Conservation (phyloP, 2,329 filamentous ascomycete species). For the Cordyceps pruinosa region DNA sequence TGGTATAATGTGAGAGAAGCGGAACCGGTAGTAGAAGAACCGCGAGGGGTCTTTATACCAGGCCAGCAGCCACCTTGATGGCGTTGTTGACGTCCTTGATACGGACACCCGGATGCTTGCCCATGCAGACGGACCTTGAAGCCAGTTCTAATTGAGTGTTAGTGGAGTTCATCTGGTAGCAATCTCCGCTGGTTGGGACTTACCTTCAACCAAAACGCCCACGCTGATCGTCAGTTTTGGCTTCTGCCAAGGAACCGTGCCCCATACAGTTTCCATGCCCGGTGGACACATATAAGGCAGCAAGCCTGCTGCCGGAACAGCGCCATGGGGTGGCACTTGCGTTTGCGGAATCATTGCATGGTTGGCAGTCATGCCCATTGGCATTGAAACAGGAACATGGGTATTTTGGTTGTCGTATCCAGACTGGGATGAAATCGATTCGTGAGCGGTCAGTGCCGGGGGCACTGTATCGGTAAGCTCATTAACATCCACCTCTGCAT, state of each 20-base stretch:
- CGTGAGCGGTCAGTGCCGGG: neutral
- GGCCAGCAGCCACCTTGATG: constrained; percentile 23
- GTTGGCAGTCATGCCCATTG: neutral
- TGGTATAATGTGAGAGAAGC: neutral
- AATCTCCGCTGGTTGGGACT: constrained; percentile 10
- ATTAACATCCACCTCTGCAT: constrained; percentile 45
- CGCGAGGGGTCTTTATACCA: neutral
- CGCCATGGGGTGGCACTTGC: neutral
- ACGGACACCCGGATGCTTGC: constrained; percentile 32
- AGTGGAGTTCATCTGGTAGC: neutral
- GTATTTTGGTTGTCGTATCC: neutral
- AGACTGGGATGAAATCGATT: neutral
- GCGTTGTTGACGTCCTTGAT: constrained; percentile 31
- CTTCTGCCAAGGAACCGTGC: constrained; percentile 19
- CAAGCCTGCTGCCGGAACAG: neutral
- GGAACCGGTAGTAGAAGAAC: neutral
- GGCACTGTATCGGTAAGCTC: constrained; percentile 27
- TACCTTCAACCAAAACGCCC: constrained; percentile 27
- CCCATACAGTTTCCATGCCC: constrained; percentile 12
- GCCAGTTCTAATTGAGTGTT: constrained; percentile 27
- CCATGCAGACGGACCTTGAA: constrained; percentile 30
- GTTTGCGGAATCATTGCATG: neutral
- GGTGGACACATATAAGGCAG: constrained; percentile 8
- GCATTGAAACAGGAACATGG: neutral
- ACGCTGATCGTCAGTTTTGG: constrained; percentile 31